phyloP scores from a whole-genome alignment of 2,329 filamentous ascomycete genomes.

The Gremmenia infestans region DNA sequence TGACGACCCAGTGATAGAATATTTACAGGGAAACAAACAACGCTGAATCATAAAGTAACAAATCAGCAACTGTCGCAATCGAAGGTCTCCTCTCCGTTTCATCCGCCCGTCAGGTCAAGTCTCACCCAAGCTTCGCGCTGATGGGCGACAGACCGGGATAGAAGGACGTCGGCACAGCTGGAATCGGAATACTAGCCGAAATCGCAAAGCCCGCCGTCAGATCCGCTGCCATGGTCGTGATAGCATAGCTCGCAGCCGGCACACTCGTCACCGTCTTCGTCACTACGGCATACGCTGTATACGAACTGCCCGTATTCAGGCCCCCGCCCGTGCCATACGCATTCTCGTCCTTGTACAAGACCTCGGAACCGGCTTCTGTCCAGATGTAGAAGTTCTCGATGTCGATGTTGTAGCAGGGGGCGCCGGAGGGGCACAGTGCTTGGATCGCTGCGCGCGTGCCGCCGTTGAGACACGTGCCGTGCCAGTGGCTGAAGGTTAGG shows the following conservation, averaged over 20 bases:
- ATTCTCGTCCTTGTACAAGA: slow-evolving; percentile 43
- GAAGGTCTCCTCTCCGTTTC: no score
- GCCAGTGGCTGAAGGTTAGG: slow-evolving; percentile 51
- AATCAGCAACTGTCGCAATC: no score
- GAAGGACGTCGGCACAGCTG: slow-evolving; percentile 16
- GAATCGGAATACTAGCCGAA: slow-evolving; percentile 12
- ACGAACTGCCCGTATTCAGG: slow-evolving; percentile 26
- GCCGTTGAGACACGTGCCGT: slow-evolving; percentile 42
- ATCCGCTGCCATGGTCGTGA: slow-evolving; percentile 10
- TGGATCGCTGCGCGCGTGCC: slow-evolving; percentile 47
- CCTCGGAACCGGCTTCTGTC: slow-evolving; percentile 41
- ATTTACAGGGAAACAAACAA: no score
- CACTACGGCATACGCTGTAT: slow-evolving; percentile 14
- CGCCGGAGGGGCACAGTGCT: slow-evolving; percentile 44
- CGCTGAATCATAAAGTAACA: no score
- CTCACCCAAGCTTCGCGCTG: neutral
- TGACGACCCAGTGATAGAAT: neutral
- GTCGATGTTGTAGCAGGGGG: slow-evolving; percentile 48
- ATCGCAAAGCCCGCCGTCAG: slow-evolving; percentile 7
- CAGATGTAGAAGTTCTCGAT: slow-evolving; percentile 49
- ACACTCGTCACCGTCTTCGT: slow-evolving; percentile 10
- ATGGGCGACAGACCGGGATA: slow-evolving; percentile 11
- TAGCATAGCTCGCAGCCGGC: slow-evolving; percentile 1
- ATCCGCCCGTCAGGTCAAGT: neutral
- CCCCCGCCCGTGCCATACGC: slow-evolving; percentile 47